Evolutionary conservation across 257 asterid species (phyloP).

Genomic region (Solanum neorickii): DNA sequence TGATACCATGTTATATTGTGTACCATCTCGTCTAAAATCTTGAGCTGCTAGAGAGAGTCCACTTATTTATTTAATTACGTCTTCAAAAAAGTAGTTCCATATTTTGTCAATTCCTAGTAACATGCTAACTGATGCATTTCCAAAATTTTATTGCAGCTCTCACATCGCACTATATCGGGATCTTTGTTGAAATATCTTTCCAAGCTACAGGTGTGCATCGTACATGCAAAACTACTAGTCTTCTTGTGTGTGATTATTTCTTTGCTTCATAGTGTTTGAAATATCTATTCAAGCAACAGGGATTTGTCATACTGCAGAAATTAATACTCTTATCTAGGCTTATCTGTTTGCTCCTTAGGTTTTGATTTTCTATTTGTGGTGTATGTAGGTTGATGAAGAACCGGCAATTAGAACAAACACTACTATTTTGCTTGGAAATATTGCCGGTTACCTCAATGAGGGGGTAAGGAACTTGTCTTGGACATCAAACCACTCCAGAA

Average conservation of each 20-base stretch:
- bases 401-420: conserved; percentile 97
- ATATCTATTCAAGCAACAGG: conserved; percentile 66
- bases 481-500: neutral
- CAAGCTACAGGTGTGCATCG: conserved; percentile 71
- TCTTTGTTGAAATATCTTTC: conserved; percentile 74
- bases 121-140: neutral
- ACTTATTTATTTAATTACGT: neutral
- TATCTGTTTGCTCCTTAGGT: neutral
- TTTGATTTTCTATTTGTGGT: conserved; percentile 5
- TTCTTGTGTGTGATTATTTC: conserved; percentile 2
- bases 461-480: conserved; percentile 53
- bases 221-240: neutral
- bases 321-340: conserved; percentile 1
- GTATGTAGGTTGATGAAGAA: conserved; percentile 88
- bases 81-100: neutral
- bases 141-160: conserved; percentile 42
- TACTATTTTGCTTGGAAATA: conserved; percentile 94
- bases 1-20: neutral
- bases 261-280: neutral
- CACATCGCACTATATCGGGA: conserved; percentile 90
- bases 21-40: neutral
- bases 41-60: neutral
- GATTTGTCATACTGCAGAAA: conserved; percentile 8
- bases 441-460: conserved; percentile 84
- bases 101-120: neutral